A percentile compares a stretch with the other conserved stretches of the same genome.
These are phyloP conservation scores for Fusarium sulawesiense DNA, from an alignment of 2,329 filamentous ascomycete genomes.

Conservation along the genomic window DNA sequence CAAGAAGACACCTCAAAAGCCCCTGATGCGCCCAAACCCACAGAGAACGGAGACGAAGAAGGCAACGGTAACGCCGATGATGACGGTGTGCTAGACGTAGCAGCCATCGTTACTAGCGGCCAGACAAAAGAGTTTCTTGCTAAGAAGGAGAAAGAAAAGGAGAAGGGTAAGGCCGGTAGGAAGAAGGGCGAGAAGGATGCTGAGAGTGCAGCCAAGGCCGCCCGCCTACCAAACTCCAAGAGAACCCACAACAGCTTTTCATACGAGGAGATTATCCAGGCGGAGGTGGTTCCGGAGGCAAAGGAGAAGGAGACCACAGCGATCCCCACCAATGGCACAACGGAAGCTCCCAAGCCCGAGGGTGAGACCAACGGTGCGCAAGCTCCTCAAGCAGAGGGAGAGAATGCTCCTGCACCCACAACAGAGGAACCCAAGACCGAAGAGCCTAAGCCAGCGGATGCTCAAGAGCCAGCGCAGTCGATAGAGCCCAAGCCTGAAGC, in stretches of 20 bases:
- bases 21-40: conserved; percentile 53
- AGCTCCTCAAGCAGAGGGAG: conserved; percentile 17
- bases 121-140: conserved; percentile 85
- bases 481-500: conserved; percentile 38
- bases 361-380: conserved; percentile 30
- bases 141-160: conserved; percentile 82
- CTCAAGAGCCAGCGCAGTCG: conserved; percentile 36
- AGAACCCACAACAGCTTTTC: conserved; percentile 76
- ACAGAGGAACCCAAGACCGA: conserved; percentile 30
- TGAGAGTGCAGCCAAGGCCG: conserved; percentile 65
- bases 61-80: conserved; percentile 61
- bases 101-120: conserved; percentile 84
- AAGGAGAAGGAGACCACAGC: conserved; percentile 47
- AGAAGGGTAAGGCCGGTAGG: conserved; percentile 67
- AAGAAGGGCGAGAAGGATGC: conserved; percentile 67
- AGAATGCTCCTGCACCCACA: conserved; percentile 2
- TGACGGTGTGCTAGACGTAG: conserved; percentile 84
- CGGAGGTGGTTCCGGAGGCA: conserved; percentile 57
- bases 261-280: conserved; percentile 75
- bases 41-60: conserved; percentile 54
- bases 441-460: conserved; percentile 44
- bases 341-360: conserved; percentile 28
- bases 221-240: conserved; percentile 77
- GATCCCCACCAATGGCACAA: conserved; percentile 30
- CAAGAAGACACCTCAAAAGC: conserved; percentile 49